Evolutionary conservation across 805 yeast genomes (phyloP).

Genomic region (Kluyveromyces aestuarii): DNA sequence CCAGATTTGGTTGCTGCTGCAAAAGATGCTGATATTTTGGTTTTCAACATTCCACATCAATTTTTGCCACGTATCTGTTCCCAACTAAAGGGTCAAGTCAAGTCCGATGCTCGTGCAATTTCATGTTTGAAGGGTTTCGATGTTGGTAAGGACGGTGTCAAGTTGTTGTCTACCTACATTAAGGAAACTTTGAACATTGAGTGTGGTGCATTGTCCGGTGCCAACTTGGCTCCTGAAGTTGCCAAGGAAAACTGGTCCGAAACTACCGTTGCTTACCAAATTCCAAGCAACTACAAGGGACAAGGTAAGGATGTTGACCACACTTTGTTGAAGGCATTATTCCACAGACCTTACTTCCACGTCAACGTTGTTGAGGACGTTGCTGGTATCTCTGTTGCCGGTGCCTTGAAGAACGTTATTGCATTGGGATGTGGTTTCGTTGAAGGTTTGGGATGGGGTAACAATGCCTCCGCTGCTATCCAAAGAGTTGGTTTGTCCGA

Average conservation of each 20-base stretch:
- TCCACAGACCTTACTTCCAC: conserved; percentile 98
- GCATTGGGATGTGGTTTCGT: conserved; percentile 97
- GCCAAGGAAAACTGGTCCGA: conserved; percentile 95
- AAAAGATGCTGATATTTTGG: conserved; percentile 71
- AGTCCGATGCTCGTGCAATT: conserved; percentile 69
- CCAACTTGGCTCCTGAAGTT: conserved; percentile 94
- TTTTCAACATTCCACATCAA: conserved; percentile 97
- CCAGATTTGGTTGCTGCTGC: conserved; percentile 76
- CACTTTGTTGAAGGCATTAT: conserved; percentile 61
- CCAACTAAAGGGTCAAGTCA: conserved; percentile 69
- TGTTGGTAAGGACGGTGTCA: conserved; percentile 77
- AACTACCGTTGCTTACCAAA: conserved; percentile 87
- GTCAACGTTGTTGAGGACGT: conserved; percentile 88
- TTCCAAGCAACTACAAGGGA: conserved; percentile 51
- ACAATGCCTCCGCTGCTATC: conserved; percentile 94
- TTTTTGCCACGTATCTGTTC: conserved; percentile 70
- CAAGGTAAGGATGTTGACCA: conserved; percentile 51
- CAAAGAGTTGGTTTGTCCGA: conserved; percentile 94
- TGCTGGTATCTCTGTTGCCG: conserved; percentile 93
- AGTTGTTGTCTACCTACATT: conserved; percentile 70
- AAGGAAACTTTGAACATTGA: conserved; percentile 73
- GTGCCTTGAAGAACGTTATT: conserved; percentile 93
- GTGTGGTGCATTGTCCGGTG: conserved; percentile 96
- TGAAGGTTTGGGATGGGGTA: conserved; percentile 98
- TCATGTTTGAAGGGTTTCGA: conserved; percentile 95